Evolutionary conservation across 495 filamentous ascomycete genomes (phyloP).

Genomic region (Pseudevernia furfuracea): DNA sequence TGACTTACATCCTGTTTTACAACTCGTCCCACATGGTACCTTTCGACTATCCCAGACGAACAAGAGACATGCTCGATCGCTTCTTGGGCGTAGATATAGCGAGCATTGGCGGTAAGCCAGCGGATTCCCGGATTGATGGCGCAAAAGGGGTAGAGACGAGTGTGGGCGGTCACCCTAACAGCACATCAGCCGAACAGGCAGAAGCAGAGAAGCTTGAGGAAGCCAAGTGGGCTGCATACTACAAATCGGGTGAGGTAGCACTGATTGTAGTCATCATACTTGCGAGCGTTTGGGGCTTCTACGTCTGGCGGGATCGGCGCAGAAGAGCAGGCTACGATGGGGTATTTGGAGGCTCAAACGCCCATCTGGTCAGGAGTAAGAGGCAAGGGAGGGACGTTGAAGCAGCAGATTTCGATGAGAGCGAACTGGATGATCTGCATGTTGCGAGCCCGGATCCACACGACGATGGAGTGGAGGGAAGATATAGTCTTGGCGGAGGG

Average conservation of each 20-base stretch:
- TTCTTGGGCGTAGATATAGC: constrained; percentile 92
- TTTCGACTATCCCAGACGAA: constrained; percentile 80
- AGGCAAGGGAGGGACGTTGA: constrained; percentile 55
- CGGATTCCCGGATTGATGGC: constrained; percentile 82
- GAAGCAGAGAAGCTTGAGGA: constrained; percentile 71
- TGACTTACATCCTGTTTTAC: constrained; percentile 94
- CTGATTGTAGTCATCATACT: constrained; percentile 77
- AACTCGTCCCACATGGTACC: constrained; percentile 97
- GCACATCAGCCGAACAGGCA: constrained; percentile 60
- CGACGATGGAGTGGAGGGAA: constrained; percentile 27
- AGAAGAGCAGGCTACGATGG: constrained; percentile 48
- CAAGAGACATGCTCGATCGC: constrained; percentile 92
- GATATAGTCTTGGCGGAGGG: constrained; percentile 51
- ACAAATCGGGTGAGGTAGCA: constrained; percentile 82
- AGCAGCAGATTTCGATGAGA: constrained; percentile 83
- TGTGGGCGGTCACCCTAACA: constrained; percentile 82
- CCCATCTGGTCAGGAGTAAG: constrained; percentile 38
- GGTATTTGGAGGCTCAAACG: constrained; percentile 31
- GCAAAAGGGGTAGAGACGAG: constrained; percentile 79
- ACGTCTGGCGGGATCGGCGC: constrained; percentile 72
- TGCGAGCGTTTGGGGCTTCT: constrained; percentile 72
- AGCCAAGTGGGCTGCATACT: constrained; percentile 88
- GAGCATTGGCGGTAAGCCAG: constrained; percentile 76
- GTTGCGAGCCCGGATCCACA: constrained; percentile 31
- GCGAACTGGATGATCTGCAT: constrained; percentile 71